Evolutionary conservation across 2,329 filamentous ascomycete species (phyloP).

Genomic region (Nannizzia gypsea): DNA sequence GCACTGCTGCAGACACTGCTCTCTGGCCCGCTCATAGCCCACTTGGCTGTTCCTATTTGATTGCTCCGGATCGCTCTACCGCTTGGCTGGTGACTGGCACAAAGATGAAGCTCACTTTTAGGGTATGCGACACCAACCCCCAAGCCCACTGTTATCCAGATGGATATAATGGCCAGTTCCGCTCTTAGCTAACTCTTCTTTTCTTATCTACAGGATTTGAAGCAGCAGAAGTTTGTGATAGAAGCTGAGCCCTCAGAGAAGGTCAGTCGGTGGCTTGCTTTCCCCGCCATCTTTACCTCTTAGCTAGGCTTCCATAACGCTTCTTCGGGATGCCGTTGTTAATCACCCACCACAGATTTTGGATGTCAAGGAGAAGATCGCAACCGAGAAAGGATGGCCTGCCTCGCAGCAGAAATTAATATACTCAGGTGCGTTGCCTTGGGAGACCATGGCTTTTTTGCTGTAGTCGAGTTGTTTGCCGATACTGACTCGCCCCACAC

Average conservation of each 20-base stretch:
- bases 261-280: constrained; percentile 43
- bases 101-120: constrained; percentile 17
- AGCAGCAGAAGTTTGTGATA: constrained; percentile 96
- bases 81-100: not conserved
- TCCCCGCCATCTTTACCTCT: not conserved
- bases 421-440: constrained; percentile 65
- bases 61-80: not conserved
- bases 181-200: constrained; percentile 10
- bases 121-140: constrained; percentile 9
- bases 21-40: not conserved
- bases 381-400: constrained; percentile 88
- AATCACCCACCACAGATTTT: constrained; percentile 52
- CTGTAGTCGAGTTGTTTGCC: not conserved
- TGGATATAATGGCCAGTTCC: not conserved
- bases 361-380: constrained; percentile 83
- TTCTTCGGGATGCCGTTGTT: constrained; percentile 11
- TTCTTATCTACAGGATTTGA: constrained; percentile 60
- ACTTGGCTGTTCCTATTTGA: not conserved
- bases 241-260: constrained; percentile 87
- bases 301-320: not conserved
- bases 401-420: constrained; percentile 86
- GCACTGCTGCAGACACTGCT: not conserved
- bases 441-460: not conserved
- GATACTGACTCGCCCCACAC: constrained; percentile 4
- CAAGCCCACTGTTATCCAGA: not conserved